Percentiles rank a stretch among this genome's conserved stretches.
Conservation (phyloP, 75 land plant species). For the Larix kaempferi region DNA sequence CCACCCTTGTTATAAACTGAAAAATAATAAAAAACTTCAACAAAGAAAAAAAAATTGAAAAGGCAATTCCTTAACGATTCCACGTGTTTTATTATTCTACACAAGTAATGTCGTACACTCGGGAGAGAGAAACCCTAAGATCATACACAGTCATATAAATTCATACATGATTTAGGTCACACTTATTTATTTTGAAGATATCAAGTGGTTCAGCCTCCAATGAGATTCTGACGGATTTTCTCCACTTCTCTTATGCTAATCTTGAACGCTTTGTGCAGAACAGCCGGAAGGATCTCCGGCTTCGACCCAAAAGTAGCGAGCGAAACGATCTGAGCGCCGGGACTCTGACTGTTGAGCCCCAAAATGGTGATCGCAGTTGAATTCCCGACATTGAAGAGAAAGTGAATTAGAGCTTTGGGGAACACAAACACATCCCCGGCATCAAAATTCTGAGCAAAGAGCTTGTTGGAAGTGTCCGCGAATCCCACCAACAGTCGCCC, state of each 20-base stretch:
- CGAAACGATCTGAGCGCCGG: constrained; percentile 21
- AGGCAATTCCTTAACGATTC: too few relatives aligned
- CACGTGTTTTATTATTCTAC: too few relatives aligned
- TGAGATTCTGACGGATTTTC: constrained; percentile 25
- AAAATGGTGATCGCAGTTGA: constrained; percentile 10
- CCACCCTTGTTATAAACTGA: too few relatives aligned
- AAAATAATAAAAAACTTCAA: too few relatives aligned
- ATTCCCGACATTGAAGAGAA: constrained; percentile 22
- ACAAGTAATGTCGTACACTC: too few relatives aligned
- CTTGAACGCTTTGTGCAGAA: constrained; percentile 34
- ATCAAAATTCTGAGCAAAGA: constrained; percentile 19
- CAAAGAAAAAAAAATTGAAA: too few relatives aligned
- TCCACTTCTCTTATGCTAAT: constrained; percentile 16
- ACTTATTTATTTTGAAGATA: too few relatives aligned
- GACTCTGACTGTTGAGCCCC: constrained; percentile 30
- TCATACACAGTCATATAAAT: too few relatives aligned
- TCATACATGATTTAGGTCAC: too few relatives aligned
- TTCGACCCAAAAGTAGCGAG: constrained; percentile 15
- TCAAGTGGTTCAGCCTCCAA: not conserved
- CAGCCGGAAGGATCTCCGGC: constrained; percentile 19
- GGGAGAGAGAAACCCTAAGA: too few relatives aligned
- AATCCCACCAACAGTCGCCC: constrained; percentile 33
- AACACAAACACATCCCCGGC: constrained; percentile 36
- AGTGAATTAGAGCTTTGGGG: constrained; percentile 38
- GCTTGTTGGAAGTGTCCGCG: constrained; percentile 21